Conservation (phyloP, 768 basidiomycete genomes). For the Naganishia kalamii region DNA sequence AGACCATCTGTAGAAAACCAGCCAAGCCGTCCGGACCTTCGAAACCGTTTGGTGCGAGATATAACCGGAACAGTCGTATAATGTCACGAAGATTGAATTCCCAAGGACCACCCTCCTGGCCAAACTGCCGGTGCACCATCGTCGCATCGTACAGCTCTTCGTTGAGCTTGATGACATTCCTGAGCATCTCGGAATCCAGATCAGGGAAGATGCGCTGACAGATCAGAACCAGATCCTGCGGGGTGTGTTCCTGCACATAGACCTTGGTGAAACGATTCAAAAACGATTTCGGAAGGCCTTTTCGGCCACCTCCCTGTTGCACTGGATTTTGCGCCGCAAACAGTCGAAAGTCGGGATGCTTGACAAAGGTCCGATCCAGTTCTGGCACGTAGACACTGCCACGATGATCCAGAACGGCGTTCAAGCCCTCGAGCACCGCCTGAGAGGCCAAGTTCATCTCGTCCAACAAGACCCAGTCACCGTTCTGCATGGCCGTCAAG, state of each 20-base stretch:
- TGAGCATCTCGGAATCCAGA: constrained; percentile 54
- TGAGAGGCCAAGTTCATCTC: constrained; percentile 99
- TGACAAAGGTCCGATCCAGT: constrained; percentile 74
- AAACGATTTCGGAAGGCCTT: constrained; percentile 95
- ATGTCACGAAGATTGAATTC: constrained; percentile 97
- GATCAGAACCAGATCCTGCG: constrained; percentile 69
- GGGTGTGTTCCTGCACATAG: constrained; percentile 75
- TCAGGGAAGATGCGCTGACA: constrained; percentile 67
- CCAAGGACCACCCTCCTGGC: constrained; percentile 80
- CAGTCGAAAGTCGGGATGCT: constrained; percentile 90
- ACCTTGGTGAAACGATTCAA: constrained; percentile 98
- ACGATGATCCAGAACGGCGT: constrained; percentile 90
- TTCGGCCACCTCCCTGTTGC: constrained; percentile 91
- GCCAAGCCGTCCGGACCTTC: constrained; percentile 53
- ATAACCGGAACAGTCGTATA: constrained; percentile 70
- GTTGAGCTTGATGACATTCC: constrained; percentile 78
- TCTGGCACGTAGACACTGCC: constrained; percentile 93
- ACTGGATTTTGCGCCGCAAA: constrained; percentile 98
- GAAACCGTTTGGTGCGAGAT: constrained; percentile 40
- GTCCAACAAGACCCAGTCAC: constrained; percentile 94
- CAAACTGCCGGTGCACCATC: constrained; percentile 61
- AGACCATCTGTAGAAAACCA: constrained; percentile 64
- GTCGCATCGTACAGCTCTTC: constrained; percentile 62
- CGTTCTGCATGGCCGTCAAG: constrained; percentile 82
- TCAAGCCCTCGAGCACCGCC: constrained; percentile 90